Conservation (phyloP, 164 flowering plant genomes). For the Hamamelis virginiana region DNA sequence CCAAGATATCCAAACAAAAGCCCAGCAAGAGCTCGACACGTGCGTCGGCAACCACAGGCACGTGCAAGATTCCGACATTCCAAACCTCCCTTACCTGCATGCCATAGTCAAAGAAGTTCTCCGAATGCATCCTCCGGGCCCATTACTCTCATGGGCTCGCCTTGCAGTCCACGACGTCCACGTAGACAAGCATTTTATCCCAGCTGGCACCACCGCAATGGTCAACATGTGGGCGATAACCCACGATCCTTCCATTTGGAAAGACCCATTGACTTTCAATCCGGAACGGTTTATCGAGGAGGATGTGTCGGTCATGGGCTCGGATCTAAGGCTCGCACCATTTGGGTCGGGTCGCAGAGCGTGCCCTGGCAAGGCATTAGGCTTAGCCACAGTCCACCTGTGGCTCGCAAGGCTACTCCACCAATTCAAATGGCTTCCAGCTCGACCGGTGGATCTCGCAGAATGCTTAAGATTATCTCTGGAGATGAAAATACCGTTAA, state of each 20-base stretch:
- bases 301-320: conserved; percentile 69
- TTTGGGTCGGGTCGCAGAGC: conserved; percentile 79
- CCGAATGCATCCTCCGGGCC: conserved; percentile 86
- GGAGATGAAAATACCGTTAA: conserved; percentile 70
- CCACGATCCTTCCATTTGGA: conserved; percentile 69
- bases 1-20: conserved; percentile 67
- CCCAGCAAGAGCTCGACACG: conserved; percentile 52
- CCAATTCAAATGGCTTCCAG: conserved; percentile 49
- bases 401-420: conserved; percentile 74
- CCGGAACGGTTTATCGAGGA: conserved; percentile 69
- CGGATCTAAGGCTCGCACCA: conserved; percentile 73
- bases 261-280: conserved; percentile 61
- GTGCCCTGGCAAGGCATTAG: conserved; percentile 73
- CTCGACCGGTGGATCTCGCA: conserved; percentile 55
- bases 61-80: conserved; percentile 59
- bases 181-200: conserved; percentile 55
- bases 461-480: conserved; percentile 69
- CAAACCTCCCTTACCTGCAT: conserved; percentile 63
- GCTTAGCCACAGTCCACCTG: conserved; percentile 62
- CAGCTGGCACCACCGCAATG: conserved; percentile 87
- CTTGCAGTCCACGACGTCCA: conserved; percentile 66
- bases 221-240: conserved; percentile 97
- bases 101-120: conserved; percentile 75
- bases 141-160: conserved; percentile 87
- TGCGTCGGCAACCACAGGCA: conserved; percentile 37